Percentiles rank a stretch among this genome's conserved stretches.
Evolutionary conservation across 148 eudicot species (phyloP).

Genomic region (Vaccinium macrocarpon): DNA sequence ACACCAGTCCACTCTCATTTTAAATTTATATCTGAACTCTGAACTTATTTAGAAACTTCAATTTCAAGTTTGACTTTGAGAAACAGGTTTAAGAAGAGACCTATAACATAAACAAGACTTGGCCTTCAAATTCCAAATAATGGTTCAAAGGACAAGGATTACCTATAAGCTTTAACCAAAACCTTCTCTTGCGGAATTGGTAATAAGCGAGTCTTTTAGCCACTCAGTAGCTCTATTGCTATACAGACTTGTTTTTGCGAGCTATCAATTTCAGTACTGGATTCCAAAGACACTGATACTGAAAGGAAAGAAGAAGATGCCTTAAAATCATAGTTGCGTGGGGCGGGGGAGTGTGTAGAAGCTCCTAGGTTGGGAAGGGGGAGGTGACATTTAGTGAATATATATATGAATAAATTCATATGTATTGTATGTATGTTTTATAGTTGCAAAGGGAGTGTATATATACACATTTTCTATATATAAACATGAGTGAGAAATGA

Average conservation of each 20-base stretch:
- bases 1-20: neutral
- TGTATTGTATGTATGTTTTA: no score
- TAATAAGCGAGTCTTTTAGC: neutral
- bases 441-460: no score
- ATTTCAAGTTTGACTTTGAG: neutral
- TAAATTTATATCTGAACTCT: neutral
- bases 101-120: neutral
- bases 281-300: neutral
- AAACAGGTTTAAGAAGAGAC: neutral
- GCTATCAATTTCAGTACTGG: neutral
- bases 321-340: no score
- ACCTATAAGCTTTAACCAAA: neutral
- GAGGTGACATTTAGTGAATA: no score
- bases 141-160: neutral
- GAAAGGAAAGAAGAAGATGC: neutral
- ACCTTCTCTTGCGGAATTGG: neutral
- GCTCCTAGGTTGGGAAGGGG: no score
- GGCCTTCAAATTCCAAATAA: neutral
- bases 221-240: neutral
- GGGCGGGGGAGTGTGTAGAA: no score
- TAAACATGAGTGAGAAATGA: no score
- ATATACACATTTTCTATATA: no score
- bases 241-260: neutral
- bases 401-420: no score
- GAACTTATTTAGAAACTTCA: neutral